phyloP scores from a whole-genome alignment of 2,329 filamentous ascomycete species.

The Verticillium nubilum region DNA sequence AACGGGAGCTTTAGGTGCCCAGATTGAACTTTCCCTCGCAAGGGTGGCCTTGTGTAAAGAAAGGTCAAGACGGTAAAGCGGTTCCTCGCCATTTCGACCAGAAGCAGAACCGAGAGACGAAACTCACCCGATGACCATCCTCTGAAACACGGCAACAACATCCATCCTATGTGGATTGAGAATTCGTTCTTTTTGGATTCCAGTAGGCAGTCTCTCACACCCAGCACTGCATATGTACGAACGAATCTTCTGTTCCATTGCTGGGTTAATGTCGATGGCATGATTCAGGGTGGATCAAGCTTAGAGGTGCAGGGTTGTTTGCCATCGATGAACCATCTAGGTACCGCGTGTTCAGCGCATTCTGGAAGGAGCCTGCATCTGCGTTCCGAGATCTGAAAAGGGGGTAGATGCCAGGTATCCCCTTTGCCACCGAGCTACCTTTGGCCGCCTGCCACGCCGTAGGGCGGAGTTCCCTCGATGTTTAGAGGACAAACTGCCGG shows the following conservation, averaged over 20 bases:
- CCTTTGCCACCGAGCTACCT: neutral
- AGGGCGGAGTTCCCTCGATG: neutral
- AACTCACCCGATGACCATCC: neutral
- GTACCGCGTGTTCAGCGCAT: too few species aligned
- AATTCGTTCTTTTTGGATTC: neutral
- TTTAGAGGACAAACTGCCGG: neutral
- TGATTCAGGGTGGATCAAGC: neutral
- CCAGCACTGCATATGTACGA: neutral
- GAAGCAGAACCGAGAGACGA: neutral
- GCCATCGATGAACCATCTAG: neutral
- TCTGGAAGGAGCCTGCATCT: too few species aligned
- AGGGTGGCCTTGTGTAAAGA: neutral
- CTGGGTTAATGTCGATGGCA: neutral
- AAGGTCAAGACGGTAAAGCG: neutral
- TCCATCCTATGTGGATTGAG: neutral
- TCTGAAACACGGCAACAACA: neutral
- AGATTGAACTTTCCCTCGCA: neutral
- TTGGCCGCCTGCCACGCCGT: neutral
- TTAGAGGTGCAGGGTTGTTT: neutral
- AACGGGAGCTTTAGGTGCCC: neutral
- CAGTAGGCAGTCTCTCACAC: neutral
- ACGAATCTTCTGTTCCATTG: neutral
- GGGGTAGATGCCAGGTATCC: too few species aligned
- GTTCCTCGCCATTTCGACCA: neutral
- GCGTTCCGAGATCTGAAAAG: too few species aligned